Evolutionary conservation across 768 basidiomycete species (phyloP), one percentile per base, ranked within the genome.

Genomic region (Phaffia tasmanica): DNA sequence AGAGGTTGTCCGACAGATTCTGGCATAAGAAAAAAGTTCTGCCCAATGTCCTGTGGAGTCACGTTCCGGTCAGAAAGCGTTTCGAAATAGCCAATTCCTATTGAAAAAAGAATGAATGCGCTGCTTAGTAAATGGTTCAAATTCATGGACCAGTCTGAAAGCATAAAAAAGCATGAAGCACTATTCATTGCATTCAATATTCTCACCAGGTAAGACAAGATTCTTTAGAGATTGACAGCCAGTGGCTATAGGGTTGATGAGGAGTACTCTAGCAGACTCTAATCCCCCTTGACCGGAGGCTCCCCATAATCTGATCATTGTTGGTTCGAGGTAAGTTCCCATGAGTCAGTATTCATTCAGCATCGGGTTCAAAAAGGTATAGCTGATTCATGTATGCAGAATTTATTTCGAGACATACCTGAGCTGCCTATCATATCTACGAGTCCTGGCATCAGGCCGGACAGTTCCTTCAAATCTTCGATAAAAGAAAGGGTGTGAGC

Each of bases 401-500:
- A 19, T 23, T 27, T 42, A 30, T 23, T 57, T 7, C 23, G 46
- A 57, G 25, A 72, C 81, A 51, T 68, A 90, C 90, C 93, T 82
- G 47, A 98, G 83, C 77, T 99, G 94, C 64, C 94, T 85, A 77
- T 99, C 94, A 74, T 98, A 99, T 56, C 89, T 83, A 56, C 91
- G 83, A 1, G 89, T 86, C 76, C 94, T 95, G 70, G 78, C 83
- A 77, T 95, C 91, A 51, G 90, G 91, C 65, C 82, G 83, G 9
- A 27, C 50, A 42, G 11, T 42, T 42, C 35, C 35, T 42, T 42
- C 35, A 42, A 11, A 42, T 42, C 35, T 42, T 42, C 11, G 11
- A 42, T 42, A 11, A 11, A 42, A 42, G 11, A 11, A 5, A 42
- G 35, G 35, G 11, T 42, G 35, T 42, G 35, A 42, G 35, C 11